Evolutionary conservation across 2,329 filamentous ascomycete species (phyloP), one percentile per base, ranked within the genome.

Genomic region (Fonsecaea erecta): DNA sequence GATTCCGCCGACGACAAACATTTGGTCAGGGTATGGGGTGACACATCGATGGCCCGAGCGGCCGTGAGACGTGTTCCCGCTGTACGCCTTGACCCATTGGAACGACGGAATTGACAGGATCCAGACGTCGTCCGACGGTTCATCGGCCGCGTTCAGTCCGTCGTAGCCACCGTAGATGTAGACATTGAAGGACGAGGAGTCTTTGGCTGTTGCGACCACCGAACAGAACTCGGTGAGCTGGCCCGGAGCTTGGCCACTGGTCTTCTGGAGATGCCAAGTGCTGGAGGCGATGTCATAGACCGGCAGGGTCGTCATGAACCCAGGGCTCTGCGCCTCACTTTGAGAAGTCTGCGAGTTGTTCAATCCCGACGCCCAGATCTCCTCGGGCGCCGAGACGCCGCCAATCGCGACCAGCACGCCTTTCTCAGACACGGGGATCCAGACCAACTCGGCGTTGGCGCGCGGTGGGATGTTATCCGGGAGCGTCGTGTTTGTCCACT

Each of bases 391-490:
- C 16, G 63, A 62, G 14, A 72, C 70, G 16, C 79, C 79, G 5
- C 79, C 79, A 37, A 81, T 75, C 2, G 74, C 75, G 6, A 80
- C 72, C 2, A 81, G 65, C 2, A 75, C 70, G 2, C 79, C 79
- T 1, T 72, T 71, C 1, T 75, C 71, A 0, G 77, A 75, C 0
- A 79, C 75, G 5, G 79, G 79, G 7, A 80, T 69, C 88, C 89
- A 92, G 0, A 90, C 87, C 1, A 90, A 78, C 64, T 90, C 88
- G 0, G 88, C 82, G 69, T 85, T 87, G 3, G 87, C 86, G 16
- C 90, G 84, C 0, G 84, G 84, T 3, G 78, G 75, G 6, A 89
- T 78, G 3, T 73, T 68, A 0, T 71, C 46, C 0, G 84, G 83
- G 2, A 91, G 73, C 0, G 85, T 85, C 1, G 57, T 68, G 69